phyloP scores from a whole-genome alignment of 2,329 filamentous ascomycete species.

The Ascochyta clinopodiicola region DNA sequence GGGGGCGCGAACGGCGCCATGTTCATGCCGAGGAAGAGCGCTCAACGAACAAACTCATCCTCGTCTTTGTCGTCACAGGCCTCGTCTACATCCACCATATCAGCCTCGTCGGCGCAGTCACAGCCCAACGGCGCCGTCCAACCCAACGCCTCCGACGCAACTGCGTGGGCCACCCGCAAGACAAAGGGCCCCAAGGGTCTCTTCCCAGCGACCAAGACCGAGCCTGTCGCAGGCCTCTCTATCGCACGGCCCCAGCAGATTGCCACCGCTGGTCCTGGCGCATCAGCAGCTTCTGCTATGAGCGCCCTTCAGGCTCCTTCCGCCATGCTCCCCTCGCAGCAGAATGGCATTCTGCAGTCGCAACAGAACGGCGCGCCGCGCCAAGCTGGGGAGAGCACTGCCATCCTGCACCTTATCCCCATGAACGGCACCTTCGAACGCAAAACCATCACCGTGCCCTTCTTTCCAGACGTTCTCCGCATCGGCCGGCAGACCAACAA shows the following conservation, averaged over 20 bases:
- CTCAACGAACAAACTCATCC: slow-evolving; percentile 88
- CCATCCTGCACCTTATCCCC: slow-evolving; percentile 84
- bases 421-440: slow-evolving; percentile 97
- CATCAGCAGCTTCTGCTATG: slow-evolving; percentile 67
- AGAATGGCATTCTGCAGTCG: slow-evolving; percentile 66
- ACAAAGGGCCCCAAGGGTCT: slow-evolving; percentile 60
- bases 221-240: slow-evolving; percentile 68
- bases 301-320: slow-evolving; percentile 68
- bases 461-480: slow-evolving; percentile 88
- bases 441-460: slow-evolving; percentile 94
- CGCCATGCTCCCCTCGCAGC: slow-evolving; percentile 71
- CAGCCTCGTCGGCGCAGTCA: slow-evolving; percentile 65
- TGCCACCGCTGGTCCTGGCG: slow-evolving; percentile 63
- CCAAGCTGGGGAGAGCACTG: slow-evolving; percentile 65
- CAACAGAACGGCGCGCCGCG: slow-evolving; percentile 65
- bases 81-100: slow-evolving; percentile 71
- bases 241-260: slow-evolving; percentile 68
- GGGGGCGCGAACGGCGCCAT: slow-evolving; percentile 70
- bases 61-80: slow-evolving; percentile 74
- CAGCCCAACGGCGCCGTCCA: slow-evolving; percentile 67
- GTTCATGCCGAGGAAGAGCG: slow-evolving; percentile 84
- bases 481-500: slow-evolving; percentile 97
- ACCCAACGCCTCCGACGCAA: slow-evolving; percentile 34
- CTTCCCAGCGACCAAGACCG: slow-evolving; percentile 71
- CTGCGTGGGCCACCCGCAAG: slow-evolving; percentile 55